Percentiles rank a stretch among this genome's conserved stretches.
Evolutionary conservation across 352 stramenopile species (phyloP).

Genomic region (Thraustochytrium sp.): DNA sequence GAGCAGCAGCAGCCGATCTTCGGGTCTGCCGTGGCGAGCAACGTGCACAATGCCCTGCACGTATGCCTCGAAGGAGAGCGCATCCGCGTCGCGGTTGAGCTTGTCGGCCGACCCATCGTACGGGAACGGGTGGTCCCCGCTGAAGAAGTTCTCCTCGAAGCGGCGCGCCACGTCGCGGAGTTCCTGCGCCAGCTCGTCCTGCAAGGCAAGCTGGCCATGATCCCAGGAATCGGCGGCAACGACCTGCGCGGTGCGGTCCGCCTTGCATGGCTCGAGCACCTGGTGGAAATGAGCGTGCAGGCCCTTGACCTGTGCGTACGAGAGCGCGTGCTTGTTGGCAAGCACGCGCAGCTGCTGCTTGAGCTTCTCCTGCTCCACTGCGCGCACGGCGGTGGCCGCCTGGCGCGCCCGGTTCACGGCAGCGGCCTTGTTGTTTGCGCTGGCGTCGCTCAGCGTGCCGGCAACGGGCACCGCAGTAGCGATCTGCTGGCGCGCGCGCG

Average conservation of each 20-base stretch:
- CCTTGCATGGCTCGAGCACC: not conserved
- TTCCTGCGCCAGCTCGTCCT: not conserved
- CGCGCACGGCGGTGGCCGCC: not conserved
- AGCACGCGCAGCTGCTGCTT: slow-evolving; percentile 1
- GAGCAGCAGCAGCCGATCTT: slow-evolving; percentile 17
- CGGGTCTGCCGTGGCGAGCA: not conserved
- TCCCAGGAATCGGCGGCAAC: not conserved
- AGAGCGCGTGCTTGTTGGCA: not conserved
- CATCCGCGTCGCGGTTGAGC: not conserved
- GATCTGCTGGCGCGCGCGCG: not conserved
- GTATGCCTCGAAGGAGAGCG: not conserved
- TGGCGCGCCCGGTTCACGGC: not conserved
- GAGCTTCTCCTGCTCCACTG: not conserved
- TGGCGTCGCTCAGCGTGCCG: not conserved
- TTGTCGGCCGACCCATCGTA: not conserved
- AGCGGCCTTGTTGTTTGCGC: not conserved
- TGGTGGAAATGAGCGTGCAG: not conserved
- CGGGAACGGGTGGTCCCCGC: slow-evolving; percentile 8
- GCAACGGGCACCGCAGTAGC: not conserved
- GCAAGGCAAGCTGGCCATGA: not conserved
- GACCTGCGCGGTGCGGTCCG: not conserved
- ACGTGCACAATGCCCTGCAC: not conserved
- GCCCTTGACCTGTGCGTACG: not conserved
- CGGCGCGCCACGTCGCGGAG: not conserved
- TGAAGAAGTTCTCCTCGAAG: slow-evolving; percentile 17